A percentile compares a stretch with the other conserved stretches of the same genome.
Evolutionary conservation across 768 basidiomycete genomes (phyloP).

Genomic region (Termitomyces sp.): DNA sequence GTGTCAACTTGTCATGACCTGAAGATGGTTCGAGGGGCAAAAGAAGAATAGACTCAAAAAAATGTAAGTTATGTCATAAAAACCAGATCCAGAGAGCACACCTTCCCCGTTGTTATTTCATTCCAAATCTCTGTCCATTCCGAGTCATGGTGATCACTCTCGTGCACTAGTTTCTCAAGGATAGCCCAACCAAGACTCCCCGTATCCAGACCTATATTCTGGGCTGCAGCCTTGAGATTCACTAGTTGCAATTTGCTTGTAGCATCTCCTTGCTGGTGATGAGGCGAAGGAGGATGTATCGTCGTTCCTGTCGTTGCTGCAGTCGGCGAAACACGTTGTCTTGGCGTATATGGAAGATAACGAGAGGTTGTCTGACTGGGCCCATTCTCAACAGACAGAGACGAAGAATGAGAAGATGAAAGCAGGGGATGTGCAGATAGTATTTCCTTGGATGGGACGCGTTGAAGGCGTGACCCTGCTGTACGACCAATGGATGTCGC

Average conservation of each 20-base stretch:
- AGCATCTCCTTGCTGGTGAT: constrained; percentile 50
- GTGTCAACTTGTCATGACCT: constrained; percentile 51
- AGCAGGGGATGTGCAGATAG: constrained; percentile 64
- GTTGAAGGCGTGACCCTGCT: constrained; percentile 37
- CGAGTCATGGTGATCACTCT: constrained; percentile 41
- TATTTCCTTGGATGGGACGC: constrained; percentile 46
- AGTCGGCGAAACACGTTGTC: constrained; percentile 49
- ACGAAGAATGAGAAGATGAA: constrained; percentile 31
- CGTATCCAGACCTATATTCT: constrained; percentile 59
- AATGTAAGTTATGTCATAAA: neutral
- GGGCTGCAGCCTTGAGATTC: constrained; percentile 69
- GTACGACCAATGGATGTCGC: constrained; percentile 51
- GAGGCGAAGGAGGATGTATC: constrained; percentile 39
- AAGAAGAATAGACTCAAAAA: constrained; percentile 60
- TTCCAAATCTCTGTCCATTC: constrained; percentile 74
- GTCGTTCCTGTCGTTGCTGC: constrained; percentile 47
- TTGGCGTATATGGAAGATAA: constrained; percentile 77
- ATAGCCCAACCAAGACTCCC: constrained; percentile 73
- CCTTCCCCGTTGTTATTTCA: constrained; percentile 62
- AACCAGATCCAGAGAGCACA: constrained; percentile 26
- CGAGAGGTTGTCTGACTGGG: constrained; percentile 23
- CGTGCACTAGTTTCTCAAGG: constrained; percentile 59
- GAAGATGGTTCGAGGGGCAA: constrained; percentile 63
- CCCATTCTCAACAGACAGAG: constrained; percentile 25
- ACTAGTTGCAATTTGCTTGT: constrained; percentile 66